A percentile compares a stretch with the other conserved stretches of the same genome.
Evolutionary conservation across 108 stramenopile species (phyloP).

Genomic region (Cylindrotheca closterium): DNA sequence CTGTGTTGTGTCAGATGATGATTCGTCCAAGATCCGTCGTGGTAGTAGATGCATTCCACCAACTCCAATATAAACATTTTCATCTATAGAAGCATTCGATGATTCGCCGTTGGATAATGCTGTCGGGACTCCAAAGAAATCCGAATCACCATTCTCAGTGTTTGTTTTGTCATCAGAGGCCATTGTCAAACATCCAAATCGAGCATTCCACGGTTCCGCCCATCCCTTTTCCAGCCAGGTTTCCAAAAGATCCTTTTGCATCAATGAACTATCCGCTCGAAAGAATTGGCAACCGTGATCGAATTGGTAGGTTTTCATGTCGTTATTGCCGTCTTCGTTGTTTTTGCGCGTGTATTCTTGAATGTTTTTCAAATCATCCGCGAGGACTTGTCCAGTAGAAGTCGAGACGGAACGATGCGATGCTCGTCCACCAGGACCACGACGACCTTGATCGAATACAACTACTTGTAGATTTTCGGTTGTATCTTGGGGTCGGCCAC

Average conservation of each 20-base stretch:
- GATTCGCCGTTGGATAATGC: too few species aligned
- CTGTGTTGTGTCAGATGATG: neutral
- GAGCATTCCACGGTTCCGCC: constrained; percentile 53
- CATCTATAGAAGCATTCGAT: constrained; percentile 21
- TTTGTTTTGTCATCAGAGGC: neutral
- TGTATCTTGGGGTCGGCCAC: too few species aligned
- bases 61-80: constrained; percentile 14
- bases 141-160: too few species aligned
- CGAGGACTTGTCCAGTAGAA: neutral
- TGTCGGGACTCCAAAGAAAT: constrained; percentile 69
- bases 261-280: constrained; percentile 60
- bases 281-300: constrained; percentile 77
- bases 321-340: neutral
- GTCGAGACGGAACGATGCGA: constrained; percentile 40
- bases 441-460: constrained; percentile 65
- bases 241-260: constrained; percentile 24
- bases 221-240: constrained; percentile 33
- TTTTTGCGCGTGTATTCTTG: too few species aligned
- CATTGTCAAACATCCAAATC: constrained; percentile 21
- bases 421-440: constrained; percentile 60
- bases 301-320: constrained; percentile 26
- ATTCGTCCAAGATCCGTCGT: constrained; percentile 8
- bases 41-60: constrained; percentile 29
- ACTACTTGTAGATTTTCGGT: too few species aligned
- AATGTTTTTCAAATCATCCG: constrained; percentile 1